phyloP scores from a whole-genome alignment of 116 monocot genomes.

The Cymodocea nodosa region DNA sequence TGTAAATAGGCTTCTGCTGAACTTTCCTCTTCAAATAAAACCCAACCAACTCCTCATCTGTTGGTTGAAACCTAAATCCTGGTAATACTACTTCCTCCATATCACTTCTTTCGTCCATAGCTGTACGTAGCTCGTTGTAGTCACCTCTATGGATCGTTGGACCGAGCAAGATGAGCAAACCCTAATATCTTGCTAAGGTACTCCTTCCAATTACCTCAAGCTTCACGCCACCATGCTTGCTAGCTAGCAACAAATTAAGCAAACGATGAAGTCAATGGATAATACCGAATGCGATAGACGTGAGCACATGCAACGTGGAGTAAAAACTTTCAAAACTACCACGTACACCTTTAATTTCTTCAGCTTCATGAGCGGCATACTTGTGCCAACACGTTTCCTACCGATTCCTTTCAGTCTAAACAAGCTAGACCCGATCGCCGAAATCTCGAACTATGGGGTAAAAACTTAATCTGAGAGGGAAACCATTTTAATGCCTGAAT shows the following conservation, averaged over 20 bases:
- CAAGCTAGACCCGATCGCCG: conserved; percentile 2
- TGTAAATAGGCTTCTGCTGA: conserved; percentile 5
- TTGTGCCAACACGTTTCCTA: conserved; percentile 7
- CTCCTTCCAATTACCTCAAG: too few relatives aligned
- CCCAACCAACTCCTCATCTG: conserved; percentile 29
- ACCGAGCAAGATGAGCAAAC: too few relatives aligned
- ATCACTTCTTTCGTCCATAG: conserved; percentile 12
- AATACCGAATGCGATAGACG: neutral
- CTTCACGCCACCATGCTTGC: neutral
- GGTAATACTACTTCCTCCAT: conserved; percentile 8
- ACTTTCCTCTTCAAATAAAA: conserved; percentile 25
- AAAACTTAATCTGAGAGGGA: neutral
- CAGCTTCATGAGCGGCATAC: neutral
- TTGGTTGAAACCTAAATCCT: conserved; percentile 26
- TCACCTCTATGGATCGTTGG: too few relatives aligned
- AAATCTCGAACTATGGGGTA: conserved; percentile 9
- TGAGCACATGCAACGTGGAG: neutral
- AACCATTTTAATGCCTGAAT: conserved; percentile 6
- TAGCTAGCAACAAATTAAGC: neutral
- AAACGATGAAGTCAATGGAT: conserved; percentile 5
- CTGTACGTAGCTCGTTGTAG: too few relatives aligned
- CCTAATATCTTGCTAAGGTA: too few relatives aligned
- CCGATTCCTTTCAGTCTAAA: conserved; percentile 6
- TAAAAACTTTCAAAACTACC: neutral
- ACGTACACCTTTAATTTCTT: conserved; percentile 1